Percentiles rank a stretch among this genome's conserved stretches.
These are phyloP conservation scores for Cladosporium sp. DNA, from an alignment of 2,329 filamentous ascomycete species.

Conservation along the genomic window DNA sequence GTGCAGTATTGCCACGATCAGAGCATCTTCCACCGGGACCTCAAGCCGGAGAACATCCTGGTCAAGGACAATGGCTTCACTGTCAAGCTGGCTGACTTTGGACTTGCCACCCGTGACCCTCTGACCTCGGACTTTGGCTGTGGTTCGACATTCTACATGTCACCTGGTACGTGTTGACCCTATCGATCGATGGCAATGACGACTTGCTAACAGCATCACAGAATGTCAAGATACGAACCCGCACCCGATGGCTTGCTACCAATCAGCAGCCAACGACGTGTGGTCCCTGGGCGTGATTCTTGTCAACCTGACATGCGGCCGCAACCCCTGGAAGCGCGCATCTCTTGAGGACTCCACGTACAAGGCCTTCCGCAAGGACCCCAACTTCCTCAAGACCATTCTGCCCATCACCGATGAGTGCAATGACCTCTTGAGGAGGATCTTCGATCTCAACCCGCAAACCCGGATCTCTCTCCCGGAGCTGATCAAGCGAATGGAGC, in stretches of 20 bases:
- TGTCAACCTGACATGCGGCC: conserved; percentile 93
- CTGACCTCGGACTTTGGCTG: conserved; percentile 93
- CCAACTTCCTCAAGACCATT: conserved; percentile 85
- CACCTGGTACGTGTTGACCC: conserved; percentile 63
- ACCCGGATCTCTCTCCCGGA: conserved; percentile 74
- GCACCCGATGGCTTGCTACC: conserved; percentile 69
- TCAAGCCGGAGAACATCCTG: conserved; percentile 97
- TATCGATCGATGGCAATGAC: conserved; percentile 7
- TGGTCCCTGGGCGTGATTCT: conserved; percentile 98
- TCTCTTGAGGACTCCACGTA: conserved; percentile 92
- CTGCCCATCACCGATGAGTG: conserved; percentile 84
- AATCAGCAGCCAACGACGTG: conserved; percentile 89
- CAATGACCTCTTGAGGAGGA: conserved; percentile 76
- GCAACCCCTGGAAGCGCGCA: conserved; percentile 98
- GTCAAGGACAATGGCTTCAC: conserved; percentile 83
- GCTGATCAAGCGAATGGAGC: conserved; percentile 53
- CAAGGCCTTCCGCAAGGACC: conserved; percentile 77
- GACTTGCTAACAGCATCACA: conserved; percentile 37
- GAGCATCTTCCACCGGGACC: conserved; percentile 93
- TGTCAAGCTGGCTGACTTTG: conserved; percentile 95
- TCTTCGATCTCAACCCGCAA: conserved; percentile 81
- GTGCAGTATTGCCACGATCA: conserved; percentile 89
- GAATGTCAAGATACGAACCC: conserved; percentile 80
- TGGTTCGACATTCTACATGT: conserved; percentile 99
- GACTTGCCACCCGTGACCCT: conserved; percentile 78